These are phyloP conservation scores for Uronychia binucleata DNA, from an alignment of 73 alveolate species.

Conservation along the genomic window DNA sequence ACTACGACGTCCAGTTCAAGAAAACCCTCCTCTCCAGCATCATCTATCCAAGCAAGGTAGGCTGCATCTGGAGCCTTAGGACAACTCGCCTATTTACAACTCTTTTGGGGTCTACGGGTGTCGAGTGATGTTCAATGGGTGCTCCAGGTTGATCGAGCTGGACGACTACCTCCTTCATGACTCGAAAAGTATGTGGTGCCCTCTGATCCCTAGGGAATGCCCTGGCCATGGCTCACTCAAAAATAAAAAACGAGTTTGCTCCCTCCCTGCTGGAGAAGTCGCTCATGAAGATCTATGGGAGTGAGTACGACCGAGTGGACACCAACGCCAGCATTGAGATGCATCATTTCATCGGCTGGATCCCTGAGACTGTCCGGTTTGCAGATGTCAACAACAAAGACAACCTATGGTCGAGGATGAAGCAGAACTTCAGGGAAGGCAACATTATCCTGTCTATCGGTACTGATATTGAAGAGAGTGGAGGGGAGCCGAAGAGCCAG, in stretches of 20 bases:
- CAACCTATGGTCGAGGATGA: constrained; percentile 62
- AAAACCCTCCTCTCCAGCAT: constrained; percentile 28
- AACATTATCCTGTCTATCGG: constrained; percentile 49
- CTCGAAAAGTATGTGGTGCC: constrained; percentile 11
- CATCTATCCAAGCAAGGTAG: constrained; percentile 55
- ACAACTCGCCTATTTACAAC: constrained; percentile 35
- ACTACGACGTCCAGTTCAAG: constrained; percentile 52
- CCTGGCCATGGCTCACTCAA: constrained; percentile 16
- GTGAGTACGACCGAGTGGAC: not conserved
- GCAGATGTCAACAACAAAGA: constrained; percentile 62
- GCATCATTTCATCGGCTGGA: constrained; percentile 67
- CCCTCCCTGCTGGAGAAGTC: constrained; percentile 55
- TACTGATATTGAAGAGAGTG: constrained; percentile 1
- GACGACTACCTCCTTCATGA: constrained; percentile 41
- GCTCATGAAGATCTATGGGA: constrained; percentile 36
- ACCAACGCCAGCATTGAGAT: constrained; percentile 61
- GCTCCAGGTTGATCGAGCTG: constrained; percentile 36
- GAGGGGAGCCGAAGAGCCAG: not conserved
- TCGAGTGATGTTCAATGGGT: constrained; percentile 47
- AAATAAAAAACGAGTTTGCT: constrained; percentile 29
- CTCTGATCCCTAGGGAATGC: not conserved
- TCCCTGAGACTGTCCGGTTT: constrained; percentile 67
- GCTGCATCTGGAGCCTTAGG: too few relatives aligned
- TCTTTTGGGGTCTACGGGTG: constrained; percentile 48
- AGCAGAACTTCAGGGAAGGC: constrained; percentile 61